phyloP scores from a whole-genome alignment of 441 rosid species.

The Flueggea neowawraea region DNA sequence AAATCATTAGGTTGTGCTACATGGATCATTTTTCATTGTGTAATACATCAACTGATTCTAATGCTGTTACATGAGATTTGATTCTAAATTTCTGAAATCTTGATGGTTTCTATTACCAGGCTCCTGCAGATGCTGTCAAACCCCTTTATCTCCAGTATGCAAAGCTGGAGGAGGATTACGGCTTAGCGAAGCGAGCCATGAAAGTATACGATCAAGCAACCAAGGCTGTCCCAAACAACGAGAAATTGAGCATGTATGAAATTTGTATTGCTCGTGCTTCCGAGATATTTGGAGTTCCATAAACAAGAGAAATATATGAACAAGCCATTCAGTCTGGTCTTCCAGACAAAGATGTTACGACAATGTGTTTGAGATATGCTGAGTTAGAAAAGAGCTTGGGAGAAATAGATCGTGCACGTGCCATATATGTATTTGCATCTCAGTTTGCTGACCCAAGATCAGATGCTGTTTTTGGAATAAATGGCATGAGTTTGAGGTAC shows the following conservation, averaged over 20 bases:
- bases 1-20: too few relatives aligned
- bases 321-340: conserved; percentile 94
- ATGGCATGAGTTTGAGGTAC: conserved; percentile 96
- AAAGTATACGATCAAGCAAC: conserved; percentile 91
- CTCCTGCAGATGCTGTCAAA: conserved; percentile 88
- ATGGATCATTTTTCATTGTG: too few relatives aligned
- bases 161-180: conserved; percentile 92
- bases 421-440: conserved; percentile 71
- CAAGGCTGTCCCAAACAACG: conserved; percentile 75
- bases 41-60: too few relatives aligned
- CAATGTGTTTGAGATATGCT: conserved; percentile 86
- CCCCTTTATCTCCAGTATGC: conserved; percentile 94
- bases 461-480: conserved; percentile 82
- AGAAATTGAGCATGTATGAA: conserved; percentile 83
- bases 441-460: conserved; percentile 93
- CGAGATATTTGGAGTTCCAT: conserved; percentile 90
- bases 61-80: neutral
- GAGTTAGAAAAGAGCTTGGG: conserved; percentile 91
- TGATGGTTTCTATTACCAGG: conserved; percentile 37
- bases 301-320: conserved; percentile 90
- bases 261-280: conserved; percentile 90
- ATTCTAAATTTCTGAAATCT: conserved; percentile 20
- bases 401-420: conserved; percentile 90
- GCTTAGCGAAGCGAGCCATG: conserved; percentile 97
- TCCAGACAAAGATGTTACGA: conserved; percentile 91